These are phyloP conservation scores for Penicillium diatomitis DNA, from an alignment of 495 filamentous ascomycete species.

Conservation along the genomic window DNA sequence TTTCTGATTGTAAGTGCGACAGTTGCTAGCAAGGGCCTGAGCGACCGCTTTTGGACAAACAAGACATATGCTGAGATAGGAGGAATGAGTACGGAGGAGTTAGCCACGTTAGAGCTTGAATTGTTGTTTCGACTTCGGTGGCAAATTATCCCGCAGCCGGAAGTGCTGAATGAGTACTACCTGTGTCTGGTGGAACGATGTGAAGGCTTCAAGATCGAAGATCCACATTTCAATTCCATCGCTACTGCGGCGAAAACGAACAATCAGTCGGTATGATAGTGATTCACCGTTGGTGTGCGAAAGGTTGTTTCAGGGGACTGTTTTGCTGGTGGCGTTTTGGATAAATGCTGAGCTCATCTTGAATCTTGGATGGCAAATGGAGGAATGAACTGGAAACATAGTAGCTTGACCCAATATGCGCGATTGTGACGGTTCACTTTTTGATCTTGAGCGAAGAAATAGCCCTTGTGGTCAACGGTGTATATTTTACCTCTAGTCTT, in stretches of 20 bases:
- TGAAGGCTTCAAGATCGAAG: constrained; percentile 45
- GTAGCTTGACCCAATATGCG: no score
- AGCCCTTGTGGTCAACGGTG: no score
- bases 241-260: no score
- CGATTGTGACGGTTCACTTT: no score
- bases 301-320: no score
- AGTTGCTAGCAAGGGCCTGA: constrained; percentile 1
- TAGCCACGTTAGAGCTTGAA: constrained; percentile 87
- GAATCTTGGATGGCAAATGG: no score
- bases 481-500: no score
- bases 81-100: constrained; percentile 33
- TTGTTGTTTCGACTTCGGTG: constrained; percentile 83
- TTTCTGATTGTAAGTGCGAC: constrained; percentile 1
- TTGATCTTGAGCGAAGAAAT: no score
- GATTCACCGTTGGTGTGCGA: background rate
- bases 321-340: no score
- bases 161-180: constrained; percentile 86
- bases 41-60: background rate
- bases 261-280: background rate
- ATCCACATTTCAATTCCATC: background rate
- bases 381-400: no score
- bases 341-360: no score
- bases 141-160: constrained; percentile 89
- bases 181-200: constrained; percentile 64
- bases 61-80: background rate